Evolutionary conservation across 495 filamentous ascomycete species (phyloP), one percentile per base, ranked within the genome.

Genomic region (Xylaria grammica): DNA sequence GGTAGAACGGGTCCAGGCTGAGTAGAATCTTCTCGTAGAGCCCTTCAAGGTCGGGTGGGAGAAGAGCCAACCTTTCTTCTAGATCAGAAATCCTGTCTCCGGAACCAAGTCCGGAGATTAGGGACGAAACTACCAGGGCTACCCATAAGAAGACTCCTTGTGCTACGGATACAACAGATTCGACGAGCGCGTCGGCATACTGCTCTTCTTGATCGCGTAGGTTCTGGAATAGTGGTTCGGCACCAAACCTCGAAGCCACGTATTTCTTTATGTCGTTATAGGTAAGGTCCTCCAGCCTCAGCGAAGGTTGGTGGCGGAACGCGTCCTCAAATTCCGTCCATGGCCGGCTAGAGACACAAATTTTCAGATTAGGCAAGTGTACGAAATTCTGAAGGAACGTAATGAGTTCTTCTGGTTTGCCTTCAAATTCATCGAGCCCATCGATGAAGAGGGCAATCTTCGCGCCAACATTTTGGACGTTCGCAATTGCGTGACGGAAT

Each of bases 311-410:
- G 4, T 52, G 19, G 17, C 60, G 30, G n/a, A 75, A 67, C 1
- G 65, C 67, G 20, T 70, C 69, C 20, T 75, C 62, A 50, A 75
- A 75, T 1, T 64, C 63, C 19, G 62, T 11, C 72, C 68, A 72
- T 0, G 72, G 72, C 1, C 72, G 66, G 32, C 77, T 80, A 4
- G 78, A 74, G 15, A 79, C 50, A 57, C 76, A 79, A 0, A 77
- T 19, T 51, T 79, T 81, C 24, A 79, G 46, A 17, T 64, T 30
- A 6, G 26, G 1, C 3, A 26, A n/a, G 2, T 27, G 4, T 3
- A 62, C 40, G 6, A 75, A 34, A 0, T 46, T 15, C 11, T 38
- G 38, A 13, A 78, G 17, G 6, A 72, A 24, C 15, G 64, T 42
- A 26, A 79, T 66, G 1, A 79, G 15, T 8, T 69, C 62, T 2